phyloP scores from a whole-genome alignment of 2,329 filamentous ascomycete species.

The Fusarium multiceps region DNA sequence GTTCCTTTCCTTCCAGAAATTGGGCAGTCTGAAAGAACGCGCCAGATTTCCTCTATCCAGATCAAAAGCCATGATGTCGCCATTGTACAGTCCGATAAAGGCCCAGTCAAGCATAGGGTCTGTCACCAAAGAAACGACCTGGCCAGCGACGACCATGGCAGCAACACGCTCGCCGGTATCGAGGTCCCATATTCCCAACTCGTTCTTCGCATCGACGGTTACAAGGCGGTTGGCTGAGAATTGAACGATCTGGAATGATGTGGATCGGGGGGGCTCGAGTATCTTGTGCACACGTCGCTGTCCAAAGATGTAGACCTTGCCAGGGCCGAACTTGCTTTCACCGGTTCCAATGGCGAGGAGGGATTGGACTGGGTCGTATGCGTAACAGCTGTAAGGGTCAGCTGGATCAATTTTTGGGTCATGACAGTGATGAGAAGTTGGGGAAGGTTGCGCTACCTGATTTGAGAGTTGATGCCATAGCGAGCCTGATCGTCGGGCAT shows the following conservation, averaged over 20 bases:
- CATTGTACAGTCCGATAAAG: slow-evolving; percentile 83
- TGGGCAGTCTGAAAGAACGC: slow-evolving; percentile 82
- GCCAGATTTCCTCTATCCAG: slow-evolving; percentile 80
- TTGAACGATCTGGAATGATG: slow-evolving; percentile 80
- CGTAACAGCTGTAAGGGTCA: slow-evolving; percentile 70
- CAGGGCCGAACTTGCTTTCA: slow-evolving; percentile 85
- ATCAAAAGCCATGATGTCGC: slow-evolving; percentile 92
- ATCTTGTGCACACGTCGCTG: slow-evolving; percentile 82
- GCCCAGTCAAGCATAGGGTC: slow-evolving; percentile 96
- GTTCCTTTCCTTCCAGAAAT: slow-evolving; percentile 83
- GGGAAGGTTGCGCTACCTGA: slow-evolving; percentile 60
- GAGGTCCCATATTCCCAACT: slow-evolving; percentile 85
- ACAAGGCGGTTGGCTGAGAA: slow-evolving; percentile 90
- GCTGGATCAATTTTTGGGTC: slow-evolving; percentile 22
- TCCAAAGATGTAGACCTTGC: slow-evolving; percentile 90
- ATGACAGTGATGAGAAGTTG: slow-evolving; percentile 3
- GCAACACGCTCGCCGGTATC: slow-evolving; percentile 73
- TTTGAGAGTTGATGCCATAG: slow-evolving; percentile 83
- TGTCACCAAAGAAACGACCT: slow-evolving; percentile 78
- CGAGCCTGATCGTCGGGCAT: slow-evolving; percentile 84
- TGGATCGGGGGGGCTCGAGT: slow-evolving; percentile 75
- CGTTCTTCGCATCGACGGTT: slow-evolving; percentile 86
- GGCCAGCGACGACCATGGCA: slow-evolving; percentile 80
- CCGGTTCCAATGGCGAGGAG: slow-evolving; percentile 91
- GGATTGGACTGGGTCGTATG: slow-evolving; percentile 94